phyloP scores from a whole-genome alignment of 2,329 filamentous ascomycete genomes.

The Davidsoniella eucalypti region DNA sequence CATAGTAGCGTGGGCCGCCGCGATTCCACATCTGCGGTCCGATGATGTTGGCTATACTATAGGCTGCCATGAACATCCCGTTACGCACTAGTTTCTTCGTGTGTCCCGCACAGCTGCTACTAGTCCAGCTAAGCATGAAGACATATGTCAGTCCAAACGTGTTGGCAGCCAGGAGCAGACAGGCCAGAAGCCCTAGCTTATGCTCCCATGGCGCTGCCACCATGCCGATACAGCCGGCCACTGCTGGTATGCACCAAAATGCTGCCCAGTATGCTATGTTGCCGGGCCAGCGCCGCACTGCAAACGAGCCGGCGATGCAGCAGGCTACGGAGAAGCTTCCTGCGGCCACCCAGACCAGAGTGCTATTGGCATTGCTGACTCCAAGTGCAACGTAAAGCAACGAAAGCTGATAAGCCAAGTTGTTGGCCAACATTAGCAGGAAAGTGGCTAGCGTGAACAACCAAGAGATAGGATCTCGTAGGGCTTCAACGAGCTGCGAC shows the following conservation, averaged over 20 bases:
- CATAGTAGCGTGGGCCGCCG: conserved; percentile 17
- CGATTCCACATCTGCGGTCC: conserved; percentile 22
- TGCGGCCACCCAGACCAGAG: conserved; percentile 19
- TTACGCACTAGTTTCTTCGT: conserved; percentile 28
- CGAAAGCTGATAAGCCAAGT: conserved; percentile 25
- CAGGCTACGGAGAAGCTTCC: not conserved
- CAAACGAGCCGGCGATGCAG: conserved; percentile 14
- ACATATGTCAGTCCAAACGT: conserved; percentile 15
- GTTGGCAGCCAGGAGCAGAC: conserved; percentile 16
- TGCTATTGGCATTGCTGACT: conserved; percentile 22
- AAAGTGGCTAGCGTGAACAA: conserved; percentile 20
- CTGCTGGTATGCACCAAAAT: conserved; percentile 17
- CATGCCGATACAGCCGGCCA: conserved; percentile 18
- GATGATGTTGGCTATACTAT: conserved; percentile 22
- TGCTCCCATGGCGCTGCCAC: conserved; percentile 17
- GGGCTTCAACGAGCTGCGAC: conserved; percentile 18
- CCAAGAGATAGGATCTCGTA: conserved; percentile 20
- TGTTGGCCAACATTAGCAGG: conserved; percentile 23
- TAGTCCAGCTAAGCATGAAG: conserved; percentile 22
- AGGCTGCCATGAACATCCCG: conserved; percentile 24
- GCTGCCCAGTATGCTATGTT: conserved; percentile 15
- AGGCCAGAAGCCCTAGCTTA: conserved; percentile 16
- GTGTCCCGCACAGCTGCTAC: conserved; percentile 22
- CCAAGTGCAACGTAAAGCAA: conserved; percentile 22
- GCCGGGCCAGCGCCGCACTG: conserved; percentile 13